Evolutionary conservation across 495 filamentous ascomycete species (phyloP), one percentile per base, ranked within the genome.

Genomic region (Aspergillus nidulans): DNA sequence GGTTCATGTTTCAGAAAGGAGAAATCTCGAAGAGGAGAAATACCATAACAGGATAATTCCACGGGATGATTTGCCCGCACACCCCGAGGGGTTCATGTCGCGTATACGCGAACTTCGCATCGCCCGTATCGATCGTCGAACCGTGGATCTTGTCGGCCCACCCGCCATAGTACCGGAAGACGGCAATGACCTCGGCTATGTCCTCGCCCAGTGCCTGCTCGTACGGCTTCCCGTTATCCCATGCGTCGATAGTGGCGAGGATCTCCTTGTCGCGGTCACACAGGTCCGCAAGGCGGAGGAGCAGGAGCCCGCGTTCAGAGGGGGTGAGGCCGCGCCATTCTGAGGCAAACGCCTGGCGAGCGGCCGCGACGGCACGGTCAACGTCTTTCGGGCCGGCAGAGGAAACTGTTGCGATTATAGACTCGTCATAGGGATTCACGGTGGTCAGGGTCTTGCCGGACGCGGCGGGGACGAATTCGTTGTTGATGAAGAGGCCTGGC

Each of bases 361-460:
- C 79, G 5, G 81, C 80, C 1, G 70, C 64, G 26, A 81, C 77
- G 8, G 84, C 85, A 4, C 77, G 69, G 23, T 78, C 70, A 10
- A 87, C 78, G 42, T 73, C 70, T 6, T 61, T 57, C 7, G 36
- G 18, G 4, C 57, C 60, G 0, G 64, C 70, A 18, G 60, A 63
- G 1, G 57, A 60, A 38, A 73, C 63, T 12, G 45, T 43, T 30
- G 60, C 64, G 26, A 70, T 66, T 16, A 40, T 23, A 20, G 64
- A 63, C 47, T 64, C 70, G 26, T 65, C 73, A 55, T 66, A 52
- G 3, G 66, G 62, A 32, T 68, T 72, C 10, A 66, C 61, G 16
- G 67, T 56, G 12, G 34, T 15, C 16, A 71, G 49, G 1, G 47
- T 69, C 19, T 52, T 47, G 18, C 56, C 57, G 1, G 53, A 61